These are phyloP conservation scores for Dentipellis sp. DNA, from an alignment of 768 basidiomycete genomes.

Conservation along the genomic window DNA sequence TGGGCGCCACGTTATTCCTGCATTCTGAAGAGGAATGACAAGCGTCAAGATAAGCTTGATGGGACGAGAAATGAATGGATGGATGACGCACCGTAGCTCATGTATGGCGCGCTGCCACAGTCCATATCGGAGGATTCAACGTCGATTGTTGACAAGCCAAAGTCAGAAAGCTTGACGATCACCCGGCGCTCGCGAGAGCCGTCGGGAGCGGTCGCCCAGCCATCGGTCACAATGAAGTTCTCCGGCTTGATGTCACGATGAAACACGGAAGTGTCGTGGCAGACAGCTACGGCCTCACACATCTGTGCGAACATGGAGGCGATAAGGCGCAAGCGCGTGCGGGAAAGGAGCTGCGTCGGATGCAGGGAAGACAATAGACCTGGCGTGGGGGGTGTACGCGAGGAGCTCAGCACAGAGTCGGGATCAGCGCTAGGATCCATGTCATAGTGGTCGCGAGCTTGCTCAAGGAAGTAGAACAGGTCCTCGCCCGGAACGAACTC, in stretches of 20 bases:
- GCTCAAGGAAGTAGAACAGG: slow-evolving; percentile 96
- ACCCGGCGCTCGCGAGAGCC: slow-evolving; percentile 74
- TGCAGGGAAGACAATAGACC: slow-evolving; percentile 79
- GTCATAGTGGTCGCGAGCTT: slow-evolving; percentile 82
- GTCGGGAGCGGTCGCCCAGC: slow-evolving; percentile 42
- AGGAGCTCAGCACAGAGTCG: slow-evolving; percentile 21
- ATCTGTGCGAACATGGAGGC: slow-evolving; percentile 98
- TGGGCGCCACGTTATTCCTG: slow-evolving; percentile 93
- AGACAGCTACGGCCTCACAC: slow-evolving; percentile 95
- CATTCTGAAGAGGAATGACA: slow-evolving; percentile 52
- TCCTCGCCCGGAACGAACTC: slow-evolving; percentile 97
- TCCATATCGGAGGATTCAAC: slow-evolving; percentile 90
- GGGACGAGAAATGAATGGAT: background rate
- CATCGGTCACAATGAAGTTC: slow-evolving; percentile 94
- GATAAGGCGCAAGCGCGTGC: slow-evolving; percentile 84
- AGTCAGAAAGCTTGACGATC: slow-evolving; percentile 93
- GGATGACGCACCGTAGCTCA: slow-evolving; percentile 78
- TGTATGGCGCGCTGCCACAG: slow-evolving; percentile 97
- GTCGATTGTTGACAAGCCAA: slow-evolving; percentile 90
- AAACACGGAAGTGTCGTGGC: slow-evolving; percentile 84
- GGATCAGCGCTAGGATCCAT: slow-evolving; percentile 25
- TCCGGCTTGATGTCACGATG: slow-evolving; percentile 99
- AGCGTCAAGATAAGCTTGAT: slow-evolving; percentile 10
- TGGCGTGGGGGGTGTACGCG: slow-evolving; percentile 87
- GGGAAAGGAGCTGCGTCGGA: slow-evolving; percentile 74